Evolutionary conservation across 2,329 filamentous ascomycete species (phyloP).

Genomic region (Metarhizium humberi): DNA sequence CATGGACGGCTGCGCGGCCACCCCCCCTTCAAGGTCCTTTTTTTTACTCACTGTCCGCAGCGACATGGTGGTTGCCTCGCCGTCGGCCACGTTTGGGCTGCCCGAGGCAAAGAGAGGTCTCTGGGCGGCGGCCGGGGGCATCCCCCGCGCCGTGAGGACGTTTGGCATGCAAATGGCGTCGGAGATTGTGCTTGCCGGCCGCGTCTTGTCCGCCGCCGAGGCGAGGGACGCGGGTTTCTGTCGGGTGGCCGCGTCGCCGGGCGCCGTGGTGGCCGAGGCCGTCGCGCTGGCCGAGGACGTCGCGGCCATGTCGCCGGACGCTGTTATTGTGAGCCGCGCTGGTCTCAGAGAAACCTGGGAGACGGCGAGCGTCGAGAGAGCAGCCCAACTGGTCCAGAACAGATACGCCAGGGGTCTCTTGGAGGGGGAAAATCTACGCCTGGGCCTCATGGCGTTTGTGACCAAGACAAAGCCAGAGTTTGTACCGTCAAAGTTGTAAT

Average conservation of each 20-base stretch:
- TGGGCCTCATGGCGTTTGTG: conserved; percentile 41
- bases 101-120: conserved; percentile 46
- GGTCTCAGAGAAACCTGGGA: conserved; percentile 30
- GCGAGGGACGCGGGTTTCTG: conserved; percentile 11
- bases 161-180: conserved; percentile 35
- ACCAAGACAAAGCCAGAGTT: conserved; percentile 39
- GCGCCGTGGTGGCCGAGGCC: conserved; percentile 26
- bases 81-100: conserved; percentile 40
- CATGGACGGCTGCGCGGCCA: no score
- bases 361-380: conserved; percentile 28
- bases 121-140: conserved; percentile 41
- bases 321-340: conserved; percentile 28
- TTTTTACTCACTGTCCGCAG: conserved; percentile 13
- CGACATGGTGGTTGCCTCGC: conserved; percentile 43
- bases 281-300: conserved; percentile 25
- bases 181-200: conserved; percentile 40
- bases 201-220: conserved; percentile 33
- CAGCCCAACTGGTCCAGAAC: conserved; percentile 29
- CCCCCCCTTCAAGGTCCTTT: neutral
- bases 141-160: conserved; percentile 39
- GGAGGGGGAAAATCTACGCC: conserved; percentile 36
- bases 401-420: conserved; percentile 29
- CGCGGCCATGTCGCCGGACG: conserved; percentile 24
- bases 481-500: conserved; percentile 36
- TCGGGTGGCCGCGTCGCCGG: conserved; percentile 28